phyloP scores from a whole-genome alignment of 768 basidiomycete genomes.

The Trametes coccinea region DNA sequence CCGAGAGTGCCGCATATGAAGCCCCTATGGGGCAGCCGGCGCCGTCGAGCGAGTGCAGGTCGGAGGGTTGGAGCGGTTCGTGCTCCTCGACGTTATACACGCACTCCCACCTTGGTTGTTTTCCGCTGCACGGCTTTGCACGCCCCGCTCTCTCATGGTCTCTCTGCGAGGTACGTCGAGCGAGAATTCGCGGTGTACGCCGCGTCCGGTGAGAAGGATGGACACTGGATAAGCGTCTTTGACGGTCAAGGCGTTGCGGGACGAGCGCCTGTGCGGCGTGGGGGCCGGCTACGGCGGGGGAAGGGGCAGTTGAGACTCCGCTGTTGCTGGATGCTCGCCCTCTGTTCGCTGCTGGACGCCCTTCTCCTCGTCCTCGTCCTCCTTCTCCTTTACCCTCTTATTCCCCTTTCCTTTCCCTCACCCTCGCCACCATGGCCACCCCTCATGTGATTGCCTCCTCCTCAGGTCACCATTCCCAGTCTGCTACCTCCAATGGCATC shows the following conservation, averaged over 20 bases:
- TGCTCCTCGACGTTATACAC: neutral
- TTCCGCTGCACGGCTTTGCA: neutral
- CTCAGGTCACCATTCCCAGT: conserved; percentile 60
- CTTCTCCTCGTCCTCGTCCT: conserved; percentile 15
- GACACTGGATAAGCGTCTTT: neutral
- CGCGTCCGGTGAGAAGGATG: neutral
- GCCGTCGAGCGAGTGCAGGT: neutral
- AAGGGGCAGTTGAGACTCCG: conserved; percentile 24
- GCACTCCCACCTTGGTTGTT: neutral
- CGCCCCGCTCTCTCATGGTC: neutral
- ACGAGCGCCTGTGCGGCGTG: conserved; percentile 5
- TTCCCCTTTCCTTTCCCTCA: conserved; percentile 22
- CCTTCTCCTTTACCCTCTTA: conserved; percentile 10
- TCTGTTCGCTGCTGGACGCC: neutral
- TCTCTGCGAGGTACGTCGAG: conserved; percentile 4
- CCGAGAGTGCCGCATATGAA: conserved; percentile 12
- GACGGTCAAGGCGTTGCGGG: neutral
- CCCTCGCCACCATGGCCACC: conserved; percentile 57
- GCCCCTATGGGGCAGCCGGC: conserved; percentile 5
- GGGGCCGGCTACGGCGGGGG: conserved; percentile 7
- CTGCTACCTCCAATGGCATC: conserved; percentile 66
- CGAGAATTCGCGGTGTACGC: neutral
- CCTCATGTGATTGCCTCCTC: conserved; percentile 85
- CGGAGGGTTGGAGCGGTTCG: neutral
- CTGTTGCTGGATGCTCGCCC: conserved; percentile 18